Evolutionary conservation across 768 basidiomycete genomes (phyloP), one percentile per base, ranked within the genome.

Genomic region (Pleurotus tuoliensis): DNA sequence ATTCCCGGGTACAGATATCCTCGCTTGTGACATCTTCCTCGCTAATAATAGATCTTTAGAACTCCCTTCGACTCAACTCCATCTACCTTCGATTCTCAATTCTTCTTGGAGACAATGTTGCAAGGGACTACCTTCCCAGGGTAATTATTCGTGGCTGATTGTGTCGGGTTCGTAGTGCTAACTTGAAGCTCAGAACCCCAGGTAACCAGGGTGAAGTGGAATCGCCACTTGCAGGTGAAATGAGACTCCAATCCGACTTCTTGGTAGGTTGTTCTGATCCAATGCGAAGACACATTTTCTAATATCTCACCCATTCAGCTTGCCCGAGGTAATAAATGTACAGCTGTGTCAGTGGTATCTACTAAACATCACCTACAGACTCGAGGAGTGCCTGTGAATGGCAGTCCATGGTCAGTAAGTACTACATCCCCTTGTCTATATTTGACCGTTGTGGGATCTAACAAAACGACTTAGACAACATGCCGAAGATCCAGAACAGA

Each of bases 201-300:
- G 66, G 67, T 18, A 73, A 73, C 60, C 62, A 65, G 22, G 78
- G 77, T 38, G 75, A 79, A 54, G 73, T 73, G 1, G 46, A 68
- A 48, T 73, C 75, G 1, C 70, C 75, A 12, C 63, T 79, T 25
- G 60, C 59, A 7, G 77, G 77, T 37, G 75, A 75, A 59, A 66
- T 81, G 30, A 75, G 78, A 37, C 63, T 81, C 38, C 72, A 76
- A 59, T 80, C 78, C 46, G 78, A 80, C 66, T 67, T 65, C 45
- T 60, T 62, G 22, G 69, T 70, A 59, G 51, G 66, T 34, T 34
- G 60, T 16, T 22, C 45, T 40, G 15, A 1, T 8, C n/a, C 47
- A 4, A 12, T 27, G 12, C 27, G 47, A 51, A 41, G 11, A 20
- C 25, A 16, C 16, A 18, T 47, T 49, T 49, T 24, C 50, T 22